Percentiles rank a stretch among this genome's conserved stretches.
phyloP scores from a whole-genome alignment of 345 rosid genomes.

The Populus davidiana region DNA sequence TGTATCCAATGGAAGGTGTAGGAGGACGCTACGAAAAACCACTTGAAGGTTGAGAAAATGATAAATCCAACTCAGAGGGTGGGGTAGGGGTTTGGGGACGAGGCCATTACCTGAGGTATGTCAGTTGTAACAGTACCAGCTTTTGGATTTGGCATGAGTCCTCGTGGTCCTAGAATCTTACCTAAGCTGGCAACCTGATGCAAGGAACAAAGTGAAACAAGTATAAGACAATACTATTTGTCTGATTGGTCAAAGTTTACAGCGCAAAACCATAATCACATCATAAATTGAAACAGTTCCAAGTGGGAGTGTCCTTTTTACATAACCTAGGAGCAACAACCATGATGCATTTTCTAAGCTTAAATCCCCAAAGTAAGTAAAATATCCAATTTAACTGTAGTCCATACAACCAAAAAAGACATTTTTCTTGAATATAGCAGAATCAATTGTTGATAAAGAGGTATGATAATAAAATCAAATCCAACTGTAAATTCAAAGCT shows the following conservation, averaged over 20 bases:
- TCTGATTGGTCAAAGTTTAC: neutral
- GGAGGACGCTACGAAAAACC: neutral
- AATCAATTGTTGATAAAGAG: neutral
- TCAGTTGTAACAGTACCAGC: constrained; percentile 91
- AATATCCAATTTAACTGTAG: neutral
- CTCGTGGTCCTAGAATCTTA: constrained; percentile 95
- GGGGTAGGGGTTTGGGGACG: neutral
- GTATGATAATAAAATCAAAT: neutral
- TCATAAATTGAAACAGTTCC: neutral
- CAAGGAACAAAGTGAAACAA: constrained; percentile 14
- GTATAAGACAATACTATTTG: neutral
- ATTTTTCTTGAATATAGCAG: neutral
- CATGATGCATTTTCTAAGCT: neutral
- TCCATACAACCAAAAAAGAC: neutral
- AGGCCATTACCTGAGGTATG: constrained; percentile 68
- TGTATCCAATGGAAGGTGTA: neutral
- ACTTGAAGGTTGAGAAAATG: neutral
- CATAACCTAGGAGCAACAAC: neutral
- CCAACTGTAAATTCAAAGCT: neutral
- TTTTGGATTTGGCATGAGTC: constrained; percentile 99
- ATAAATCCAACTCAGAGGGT: neutral
- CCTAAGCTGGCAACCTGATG: constrained; percentile 92
- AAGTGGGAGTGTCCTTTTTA: neutral
- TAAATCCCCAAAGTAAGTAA: neutral
- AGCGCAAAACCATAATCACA: neutral